Evolutionary conservation across 1,139 yeast species (phyloP), one percentile per base, ranked within the genome.

Genomic region (Yamadazyma dendronema): DNA sequence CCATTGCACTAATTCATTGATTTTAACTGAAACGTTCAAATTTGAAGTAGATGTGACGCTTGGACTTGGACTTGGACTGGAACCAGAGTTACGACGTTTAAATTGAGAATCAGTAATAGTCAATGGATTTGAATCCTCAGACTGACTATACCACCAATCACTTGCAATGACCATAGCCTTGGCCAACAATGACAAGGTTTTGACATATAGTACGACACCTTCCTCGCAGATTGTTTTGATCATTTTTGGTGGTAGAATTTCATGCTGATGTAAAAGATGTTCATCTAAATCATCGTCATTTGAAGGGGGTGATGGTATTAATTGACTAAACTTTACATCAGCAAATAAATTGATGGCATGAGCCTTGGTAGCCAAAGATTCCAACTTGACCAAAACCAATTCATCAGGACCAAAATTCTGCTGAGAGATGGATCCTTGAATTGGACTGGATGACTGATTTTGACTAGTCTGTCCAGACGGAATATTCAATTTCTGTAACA

Each of bases 1-100:
- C 96, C 97, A 89, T 60, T 92, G 97, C 6, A 92, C 96, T 37
- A 87, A 67, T 38, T 84, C 83, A 54, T 87, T 87, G 49, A 92
- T 71, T 41, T 79, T 75, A 3, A 62, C 53, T 1, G 71, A 59
- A 2, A 38, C 28, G 15, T 31, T 34, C n/a, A 38, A 19, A 35
- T 36, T 43, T 13, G 26, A 28, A 7, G 21, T 15, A 2, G 41
- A 27, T 14, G 30, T 29, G 12, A 30, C 13, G 25, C 37, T 33
- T 9, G 40, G 35, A 19, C 32, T 34, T 10, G 42, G 42, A 22
- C 39, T 36, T 5, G 44, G 44, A 30, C 42, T 41, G 8, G 38
- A 27, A 8, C 34, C 23, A 5, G 28, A 17, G n/a, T 8, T 4
- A 5, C 30, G 23, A 9, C 17, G 16, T 15, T 19, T 29, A 9